Percentiles rank a stretch among this genome's conserved stretches.
These are phyloP conservation scores for Coemansia sp. DNA, from an alignment of 192 early-diverging fungal species.

Conservation along the genomic window DNA sequence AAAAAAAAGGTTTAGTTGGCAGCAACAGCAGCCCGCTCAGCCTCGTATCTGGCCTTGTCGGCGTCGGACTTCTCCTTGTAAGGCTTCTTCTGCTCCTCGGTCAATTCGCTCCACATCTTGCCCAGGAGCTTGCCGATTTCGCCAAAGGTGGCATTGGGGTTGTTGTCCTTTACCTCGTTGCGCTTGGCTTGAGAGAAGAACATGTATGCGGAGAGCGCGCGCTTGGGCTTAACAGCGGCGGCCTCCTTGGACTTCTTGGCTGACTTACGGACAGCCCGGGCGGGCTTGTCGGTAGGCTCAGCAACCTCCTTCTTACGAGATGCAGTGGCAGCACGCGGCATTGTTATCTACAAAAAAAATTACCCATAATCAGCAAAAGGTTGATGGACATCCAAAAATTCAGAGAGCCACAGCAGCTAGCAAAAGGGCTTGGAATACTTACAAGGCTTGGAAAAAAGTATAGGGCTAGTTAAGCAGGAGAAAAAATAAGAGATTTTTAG, in stretches of 20 bases:
- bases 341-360: conserved; percentile 9
- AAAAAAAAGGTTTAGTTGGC: neutral
- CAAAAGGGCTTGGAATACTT: neutral
- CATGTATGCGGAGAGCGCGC: conserved; percentile 87
- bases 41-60: conserved; percentile 52
- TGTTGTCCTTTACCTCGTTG: conserved; percentile 70
- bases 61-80: conserved; percentile 51
- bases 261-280: conserved; percentile 54
- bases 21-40: conserved; percentile 35
- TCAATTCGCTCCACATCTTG: conserved; percentile 63
- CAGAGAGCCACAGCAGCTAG: too few relatives aligned
- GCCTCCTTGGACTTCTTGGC: conserved; percentile 80
- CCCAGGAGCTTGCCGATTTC: conserved; percentile 72
- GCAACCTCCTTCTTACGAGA: conserved; percentile 15
- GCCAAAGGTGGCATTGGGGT: conserved; percentile 72
- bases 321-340: conserved; percentile 28
- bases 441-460: neutral
- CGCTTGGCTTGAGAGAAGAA: conserved; percentile 85
- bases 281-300: conserved; percentile 14
- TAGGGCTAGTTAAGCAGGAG: neutral
- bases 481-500: conserved; percentile 12
- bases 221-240: conserved; percentile 68
- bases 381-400: too few relatives aligned
- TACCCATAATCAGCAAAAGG: conserved; percentile 3
- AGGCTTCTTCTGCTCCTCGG: conserved; percentile 57